Base-by-base conservation (phyloP, 257 asterid genomes). In the Thymus quinquecostatus region DNA sequence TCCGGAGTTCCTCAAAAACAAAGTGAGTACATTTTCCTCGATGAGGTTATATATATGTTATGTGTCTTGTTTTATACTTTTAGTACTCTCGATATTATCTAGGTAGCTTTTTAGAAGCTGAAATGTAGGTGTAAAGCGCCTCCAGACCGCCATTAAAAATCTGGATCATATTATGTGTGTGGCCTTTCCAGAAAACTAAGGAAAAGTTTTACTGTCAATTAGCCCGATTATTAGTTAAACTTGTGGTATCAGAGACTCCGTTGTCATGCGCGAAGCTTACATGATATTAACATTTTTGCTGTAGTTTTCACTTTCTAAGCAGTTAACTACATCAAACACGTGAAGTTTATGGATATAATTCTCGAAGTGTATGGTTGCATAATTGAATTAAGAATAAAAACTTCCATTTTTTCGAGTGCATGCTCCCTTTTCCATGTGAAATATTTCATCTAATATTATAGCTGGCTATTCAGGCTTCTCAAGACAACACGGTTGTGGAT, bases 1-100 rank as follows among this genome's bases (percentile, higher is more conserved):
- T 75, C 96, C 97, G 0, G 99, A 91, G 91, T 94, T 48, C 79
- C 97, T 94, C 36, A 88, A 82, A 71, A 91, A 91, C 80, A 89
- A 88, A 75, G 98, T 89, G 81, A 68, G 66, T 66, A 33, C 43
- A 66, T 53, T 54, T 60, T 75, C 45, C 43, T 66, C 36, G 27
- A 68, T 29, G 49, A 56, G 38, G 30, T 50, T 27, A 11, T 53
- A 38, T n/a, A 3, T 45, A 6, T 34, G 43, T 2, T 72, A 47
- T 59, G 49, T 40, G 55, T 48, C 13, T 4, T 34, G 4, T 70
- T 64, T 1, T 0, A 33, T 62, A 34, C 49, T 65, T 45, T 12
- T 41, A 33, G 5, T 28, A 10, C 47, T 7, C 47, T 55, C 11
- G n/a, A 47, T 47, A 41, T 3, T 62, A 41, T 62, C 21, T 21